Conservation (phyloP, 2,329 filamentous ascomycete species). For the Aplosporella prunicola region DNA sequence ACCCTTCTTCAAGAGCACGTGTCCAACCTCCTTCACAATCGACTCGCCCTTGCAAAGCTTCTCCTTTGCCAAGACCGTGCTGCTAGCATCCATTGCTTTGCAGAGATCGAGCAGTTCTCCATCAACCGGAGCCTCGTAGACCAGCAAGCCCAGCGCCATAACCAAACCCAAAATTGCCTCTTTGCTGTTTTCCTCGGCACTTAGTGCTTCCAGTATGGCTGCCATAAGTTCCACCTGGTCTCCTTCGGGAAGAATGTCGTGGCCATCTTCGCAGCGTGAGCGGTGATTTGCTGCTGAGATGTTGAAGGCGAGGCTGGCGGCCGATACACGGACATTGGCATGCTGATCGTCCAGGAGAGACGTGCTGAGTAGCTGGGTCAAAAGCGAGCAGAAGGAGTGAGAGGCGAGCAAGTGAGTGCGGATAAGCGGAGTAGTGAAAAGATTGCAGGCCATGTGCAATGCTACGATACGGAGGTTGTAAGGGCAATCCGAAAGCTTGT, state of each 20-base stretch:
- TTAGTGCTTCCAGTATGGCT: slow-evolving; percentile 66
- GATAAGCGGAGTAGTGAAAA: slow-evolving; percentile 69
- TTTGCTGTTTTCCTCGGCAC: slow-evolving; percentile 37
- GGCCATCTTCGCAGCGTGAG: slow-evolving; percentile 38
- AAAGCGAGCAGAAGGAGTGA: slow-evolving; percentile 30
- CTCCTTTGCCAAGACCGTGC: slow-evolving; percentile 5
- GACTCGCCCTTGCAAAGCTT: slow-evolving; percentile 4
- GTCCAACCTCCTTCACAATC: slow-evolving; percentile 7
- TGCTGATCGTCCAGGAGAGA: slow-evolving; percentile 72
- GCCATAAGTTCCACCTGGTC: slow-evolving; percentile 76
- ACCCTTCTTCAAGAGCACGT: slow-evolving; percentile 8
- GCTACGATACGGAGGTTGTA: slow-evolving; percentile 79
- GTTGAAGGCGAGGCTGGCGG: slow-evolving; percentile 77
- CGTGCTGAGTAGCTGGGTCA: slow-evolving; percentile 62
- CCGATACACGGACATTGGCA: slow-evolving; percentile 66
- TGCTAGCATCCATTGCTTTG: slow-evolving; percentile 59
- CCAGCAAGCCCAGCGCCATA: slow-evolving; percentile 64
- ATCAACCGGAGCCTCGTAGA: slow-evolving; percentile 59
- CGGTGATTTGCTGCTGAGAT: slow-evolving; percentile 62
- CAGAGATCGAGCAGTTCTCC: slow-evolving; percentile 76
- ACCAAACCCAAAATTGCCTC: slow-evolving; percentile 72
- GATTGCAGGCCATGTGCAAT: slow-evolving; percentile 73
- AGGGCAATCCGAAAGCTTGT: slow-evolving; percentile 49
- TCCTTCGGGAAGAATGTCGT: slow-evolving; percentile 52
- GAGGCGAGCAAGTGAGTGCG: slow-evolving; percentile 53